Percentiles rank a stretch among this genome's conserved stretches.
Conservation (phyloP, 495 filamentous ascomycete species). For the Elaphomyces granulatus region DNA sequence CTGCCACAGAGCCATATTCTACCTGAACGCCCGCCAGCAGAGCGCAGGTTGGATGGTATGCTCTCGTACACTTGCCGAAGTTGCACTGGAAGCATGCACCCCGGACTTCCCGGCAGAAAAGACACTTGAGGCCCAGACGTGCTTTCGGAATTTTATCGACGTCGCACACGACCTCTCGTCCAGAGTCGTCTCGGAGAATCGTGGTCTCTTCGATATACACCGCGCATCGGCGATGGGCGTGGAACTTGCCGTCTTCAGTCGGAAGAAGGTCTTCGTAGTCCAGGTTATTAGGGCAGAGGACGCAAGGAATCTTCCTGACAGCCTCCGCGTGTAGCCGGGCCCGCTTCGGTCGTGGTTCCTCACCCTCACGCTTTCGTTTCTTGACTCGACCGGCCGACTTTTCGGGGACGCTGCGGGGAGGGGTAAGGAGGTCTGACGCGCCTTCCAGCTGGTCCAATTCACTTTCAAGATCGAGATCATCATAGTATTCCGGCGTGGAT, state of each 20-base stretch:
- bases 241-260: constrained; percentile 71
- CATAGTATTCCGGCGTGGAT: constrained; percentile 71
- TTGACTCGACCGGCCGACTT: constrained; percentile 43
- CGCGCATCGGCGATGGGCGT: constrained; percentile 78
- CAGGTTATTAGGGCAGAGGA: constrained; percentile 86
- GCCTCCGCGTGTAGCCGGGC: constrained; percentile 53
- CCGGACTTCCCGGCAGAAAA: constrained; percentile 84
- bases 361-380: constrained; percentile 48
- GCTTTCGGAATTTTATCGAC: constrained; percentile 71
- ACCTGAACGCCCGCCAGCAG: constrained; percentile 81
- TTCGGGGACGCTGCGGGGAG: constrained; percentile 56
- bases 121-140: constrained; percentile 79
- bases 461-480: constrained; percentile 58
- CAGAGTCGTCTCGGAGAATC: constrained; percentile 52
- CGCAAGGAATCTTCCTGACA: constrained; percentile 68
- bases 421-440: constrained; percentile 56
- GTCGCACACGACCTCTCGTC: constrained; percentile 59
- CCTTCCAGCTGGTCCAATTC: constrained; percentile 51
- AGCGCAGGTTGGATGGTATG: constrained; percentile 93
- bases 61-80: constrained; percentile 80
- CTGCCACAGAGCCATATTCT: constrained; percentile 67
- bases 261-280: constrained; percentile 69
- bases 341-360: constrained; percentile 56
- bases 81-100: constrained; percentile 97
- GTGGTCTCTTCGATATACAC: constrained; percentile 86